phyloP scores from a whole-genome alignment of 2,329 filamentous ascomycete species.

The Xylaria sp. region DNA sequence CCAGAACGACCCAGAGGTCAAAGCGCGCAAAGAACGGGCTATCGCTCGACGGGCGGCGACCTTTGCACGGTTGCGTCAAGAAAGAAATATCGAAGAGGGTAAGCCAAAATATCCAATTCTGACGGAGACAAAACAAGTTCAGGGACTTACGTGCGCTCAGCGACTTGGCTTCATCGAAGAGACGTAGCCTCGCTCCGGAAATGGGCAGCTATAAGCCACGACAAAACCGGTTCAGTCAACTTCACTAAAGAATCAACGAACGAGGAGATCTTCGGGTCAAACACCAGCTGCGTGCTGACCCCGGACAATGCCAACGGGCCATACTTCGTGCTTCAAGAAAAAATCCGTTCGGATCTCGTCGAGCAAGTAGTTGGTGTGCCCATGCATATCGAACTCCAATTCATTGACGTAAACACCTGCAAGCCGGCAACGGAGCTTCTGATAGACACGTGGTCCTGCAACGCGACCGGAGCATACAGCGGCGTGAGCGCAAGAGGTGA shows the following conservation, averaged over 20 bases:
- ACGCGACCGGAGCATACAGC: constrained; percentile 58
- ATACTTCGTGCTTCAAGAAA: constrained; percentile 57
- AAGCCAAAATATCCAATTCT: constrained; percentile 23
- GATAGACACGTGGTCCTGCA: constrained; percentile 59
- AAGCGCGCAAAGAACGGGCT: constrained; percentile 52
- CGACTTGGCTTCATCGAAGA: constrained; percentile 48
- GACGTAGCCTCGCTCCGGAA: constrained; percentile 50
- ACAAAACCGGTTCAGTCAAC: constrained; percentile 49
- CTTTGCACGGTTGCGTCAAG: constrained; percentile 51
- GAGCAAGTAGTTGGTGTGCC: constrained; percentile 55
- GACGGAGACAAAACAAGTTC: background rate
- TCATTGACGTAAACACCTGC: constrained; percentile 59
- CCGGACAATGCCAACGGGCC: constrained; percentile 57
- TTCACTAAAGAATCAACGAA: constrained; percentile 47
- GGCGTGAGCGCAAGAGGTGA: constrained; percentile 46
- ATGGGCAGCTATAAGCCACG: constrained; percentile 52
- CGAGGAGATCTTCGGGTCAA: constrained; percentile 52
- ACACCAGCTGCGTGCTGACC: constrained; percentile 55
- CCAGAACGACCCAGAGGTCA: constrained; percentile 51
- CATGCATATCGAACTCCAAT: constrained; percentile 56
- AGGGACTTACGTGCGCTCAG: constrained; percentile 28
- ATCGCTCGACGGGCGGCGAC: constrained; percentile 53
- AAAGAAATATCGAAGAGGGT: constrained; percentile 45
- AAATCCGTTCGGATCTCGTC: constrained; percentile 53
- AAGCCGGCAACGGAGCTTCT: constrained; percentile 51